Base-by-base conservation (phyloP, 2,329 filamentous ascomycete species). In the Aquanectria penicillioides region DNA sequence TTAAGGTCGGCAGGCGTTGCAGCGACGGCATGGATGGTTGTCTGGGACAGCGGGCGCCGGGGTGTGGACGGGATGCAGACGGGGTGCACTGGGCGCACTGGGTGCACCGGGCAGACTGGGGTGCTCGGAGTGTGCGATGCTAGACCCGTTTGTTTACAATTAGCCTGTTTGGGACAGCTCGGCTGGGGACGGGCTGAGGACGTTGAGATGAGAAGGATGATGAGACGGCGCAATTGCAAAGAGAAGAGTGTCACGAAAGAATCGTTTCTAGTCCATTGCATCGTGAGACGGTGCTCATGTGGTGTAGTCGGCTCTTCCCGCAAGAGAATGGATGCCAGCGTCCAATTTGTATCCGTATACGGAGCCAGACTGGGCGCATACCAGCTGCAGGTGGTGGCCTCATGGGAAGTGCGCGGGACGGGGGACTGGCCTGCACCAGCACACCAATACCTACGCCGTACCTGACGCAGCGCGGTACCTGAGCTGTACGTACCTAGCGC, bases 81-180 rank as follows among this genome's bases (percentile, higher is more conserved):
- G 34, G 34, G 17, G 34, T 11, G 7, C 10, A 22, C n/a, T n/a
- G n/a, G n/a, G n/a, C n/a, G n/a, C n/a, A n/a, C n/a, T n/a, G n/a
- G n/a, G n/a, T n/a, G n/a, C n/a, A n/a, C n/a, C n/a, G n/a, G n/a
- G n/a, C n/a, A n/a, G 18, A 28, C 38, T 43, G 38, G 38, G 20
- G 20, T 43, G n/a, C n/a, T 74, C 69, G 71, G 73, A 60, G 47
- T n/a, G 37, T 25, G 37, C 25, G 34, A 61, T 64, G 64, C 66
- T 61, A 46, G 51, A 62, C 69, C 73, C 68, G 54, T 75, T 78
- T 78, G 77, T 77, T 78, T 77, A 77, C 75, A 70, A 71, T 73
- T 72, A 68, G 70, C 75, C 75, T 69, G 64, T 72, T 74, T 73
- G 62, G 74, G 75, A 75, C 68, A 62, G 65, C 53, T 65, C 23